Evolutionary conservation across 148 eudicot species (phyloP).

Genomic region (Chenopodium album): DNA sequence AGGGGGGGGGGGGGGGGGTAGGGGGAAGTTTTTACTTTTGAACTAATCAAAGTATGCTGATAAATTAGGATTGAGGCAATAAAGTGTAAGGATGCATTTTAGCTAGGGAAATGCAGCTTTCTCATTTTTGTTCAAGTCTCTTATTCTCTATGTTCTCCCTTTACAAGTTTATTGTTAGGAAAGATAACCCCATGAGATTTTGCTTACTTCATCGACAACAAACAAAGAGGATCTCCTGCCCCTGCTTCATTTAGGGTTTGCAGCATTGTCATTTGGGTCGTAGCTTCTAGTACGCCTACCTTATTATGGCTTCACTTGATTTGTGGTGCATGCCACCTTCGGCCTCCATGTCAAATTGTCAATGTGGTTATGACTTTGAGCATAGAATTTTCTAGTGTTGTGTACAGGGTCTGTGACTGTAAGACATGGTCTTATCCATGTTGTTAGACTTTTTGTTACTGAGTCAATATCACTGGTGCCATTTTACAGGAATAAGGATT

Average conservation of each 20-base stretch:
- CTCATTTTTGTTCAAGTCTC: too few species aligned
- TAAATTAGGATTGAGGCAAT: too few species aligned
- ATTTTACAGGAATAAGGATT: not conserved
- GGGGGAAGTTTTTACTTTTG: too few species aligned
- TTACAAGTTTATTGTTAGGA: too few species aligned
- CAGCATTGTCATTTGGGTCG: not conserved
- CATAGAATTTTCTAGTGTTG: not conserved
- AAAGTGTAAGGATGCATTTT: too few species aligned
- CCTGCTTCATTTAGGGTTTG: not conserved
- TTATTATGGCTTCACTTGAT: not conserved
- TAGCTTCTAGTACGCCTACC: not conserved
- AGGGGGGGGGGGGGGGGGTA: too few species aligned
- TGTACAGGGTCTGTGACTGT: not conserved
- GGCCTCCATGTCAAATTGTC: not conserved
- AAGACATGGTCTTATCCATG: not conserved
- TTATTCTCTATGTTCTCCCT: too few species aligned
- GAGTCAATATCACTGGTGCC: not conserved
- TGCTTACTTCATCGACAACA: too few species aligned
- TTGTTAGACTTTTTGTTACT: too few species aligned
- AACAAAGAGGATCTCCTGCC: not conserved
- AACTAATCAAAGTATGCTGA: too few species aligned
- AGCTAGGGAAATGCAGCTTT: too few species aligned
- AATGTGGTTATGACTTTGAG: not conserved
- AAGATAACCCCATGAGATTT: too few species aligned
- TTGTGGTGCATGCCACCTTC: not conserved